Conservation (phyloP, 768 basidiomycete genomes). For the Boletellus ananiceps region DNA sequence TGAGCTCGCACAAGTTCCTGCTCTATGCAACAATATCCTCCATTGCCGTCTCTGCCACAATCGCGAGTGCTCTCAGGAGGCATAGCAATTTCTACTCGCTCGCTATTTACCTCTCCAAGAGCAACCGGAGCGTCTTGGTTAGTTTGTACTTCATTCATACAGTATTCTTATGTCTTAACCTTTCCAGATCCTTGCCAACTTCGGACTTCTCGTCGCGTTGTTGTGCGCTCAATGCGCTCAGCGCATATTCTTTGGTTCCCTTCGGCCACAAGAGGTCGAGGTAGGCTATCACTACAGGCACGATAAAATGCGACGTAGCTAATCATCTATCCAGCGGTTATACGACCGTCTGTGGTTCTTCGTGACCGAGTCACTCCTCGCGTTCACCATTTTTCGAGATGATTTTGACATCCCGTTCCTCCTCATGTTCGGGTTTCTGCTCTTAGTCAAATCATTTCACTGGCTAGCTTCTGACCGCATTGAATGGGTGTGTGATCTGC, state of each 20-base stretch:
- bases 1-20: conserved; percentile 61
- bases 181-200: conserved; percentile 83
- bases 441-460: conserved; percentile 96
- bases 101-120: conserved; percentile 87
- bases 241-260: conserved; percentile 84
- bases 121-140: conserved; percentile 89
- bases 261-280: conserved; percentile 89
- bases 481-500: conserved; percentile 73
- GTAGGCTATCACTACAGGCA: conserved; percentile 38
- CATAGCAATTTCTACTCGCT: conserved; percentile 94
- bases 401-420: conserved; percentile 92
- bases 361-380: conserved; percentile 91
- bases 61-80: conserved; percentile 74
- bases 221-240: conserved; percentile 75
- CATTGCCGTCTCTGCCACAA: conserved; percentile 63
- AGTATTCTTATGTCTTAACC: conserved; percentile 1
- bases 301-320: neutral
- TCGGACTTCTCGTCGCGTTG: conserved; percentile 73
- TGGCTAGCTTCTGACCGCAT: conserved; percentile 95
- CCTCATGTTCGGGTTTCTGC: conserved; percentile 89
- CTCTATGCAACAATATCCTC: conserved; percentile 68
- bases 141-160: conserved; percentile 20
- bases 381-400: conserved; percentile 95
- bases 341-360: conserved; percentile 98
- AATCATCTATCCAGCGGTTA: conserved; percentile 60